phyloP scores from a whole-genome alignment of 2,329 filamentous ascomycete genomes.

The Amesomyces nigricolor region DNA sequence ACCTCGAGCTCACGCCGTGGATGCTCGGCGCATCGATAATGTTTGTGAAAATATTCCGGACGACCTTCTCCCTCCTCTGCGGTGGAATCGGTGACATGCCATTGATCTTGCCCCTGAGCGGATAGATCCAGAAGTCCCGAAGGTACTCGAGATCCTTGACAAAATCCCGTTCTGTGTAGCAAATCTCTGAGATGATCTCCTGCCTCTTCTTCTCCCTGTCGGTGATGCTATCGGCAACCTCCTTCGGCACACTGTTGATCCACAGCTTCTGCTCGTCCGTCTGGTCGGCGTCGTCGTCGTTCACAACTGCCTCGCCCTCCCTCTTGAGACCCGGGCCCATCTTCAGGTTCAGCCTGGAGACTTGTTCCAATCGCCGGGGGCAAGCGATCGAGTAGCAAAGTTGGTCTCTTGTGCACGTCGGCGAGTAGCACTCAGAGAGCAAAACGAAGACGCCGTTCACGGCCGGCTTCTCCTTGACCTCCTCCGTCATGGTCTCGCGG shows the following conservation, averaged over 20 bases:
- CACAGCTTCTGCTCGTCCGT: conserved; percentile 96
- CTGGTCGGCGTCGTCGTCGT: conserved; percentile 78
- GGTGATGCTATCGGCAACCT: conserved; percentile 81
- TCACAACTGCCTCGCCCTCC: conserved; percentile 48
- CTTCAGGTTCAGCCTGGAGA: conserved; percentile 88
- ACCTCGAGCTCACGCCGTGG: conserved; percentile 80
- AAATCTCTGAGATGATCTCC: conserved; percentile 95
- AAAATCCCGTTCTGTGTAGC: conserved; percentile 98
- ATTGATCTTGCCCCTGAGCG: conserved; percentile 63
- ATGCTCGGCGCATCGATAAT: conserved; percentile 79
- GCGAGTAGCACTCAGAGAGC: conserved; percentile 94
- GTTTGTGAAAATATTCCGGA: conserved; percentile 92
- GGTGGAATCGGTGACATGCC: conserved; percentile 76
- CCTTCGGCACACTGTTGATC: conserved; percentile 97
- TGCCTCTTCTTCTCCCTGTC: conserved; percentile 96
- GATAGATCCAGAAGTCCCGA: conserved; percentile 97
- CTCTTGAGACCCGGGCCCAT: conserved; percentile 80
- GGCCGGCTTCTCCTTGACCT: conserved; percentile 60
- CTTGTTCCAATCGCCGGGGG: conserved; percentile 86
- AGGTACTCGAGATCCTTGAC: conserved; percentile 98
- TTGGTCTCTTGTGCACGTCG: conserved; percentile 90
- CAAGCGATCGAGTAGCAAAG: conserved; percentile 98
- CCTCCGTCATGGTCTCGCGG: conserved; percentile 83
- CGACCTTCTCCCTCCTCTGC: conserved; percentile 80
- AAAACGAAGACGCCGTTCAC: conserved; percentile 97